Percentiles rank a stretch among this genome's conserved stretches.
Evolutionary conservation across 371 early-diverging fungal species (phyloP).

Genomic region (Circinella minor): DNA sequence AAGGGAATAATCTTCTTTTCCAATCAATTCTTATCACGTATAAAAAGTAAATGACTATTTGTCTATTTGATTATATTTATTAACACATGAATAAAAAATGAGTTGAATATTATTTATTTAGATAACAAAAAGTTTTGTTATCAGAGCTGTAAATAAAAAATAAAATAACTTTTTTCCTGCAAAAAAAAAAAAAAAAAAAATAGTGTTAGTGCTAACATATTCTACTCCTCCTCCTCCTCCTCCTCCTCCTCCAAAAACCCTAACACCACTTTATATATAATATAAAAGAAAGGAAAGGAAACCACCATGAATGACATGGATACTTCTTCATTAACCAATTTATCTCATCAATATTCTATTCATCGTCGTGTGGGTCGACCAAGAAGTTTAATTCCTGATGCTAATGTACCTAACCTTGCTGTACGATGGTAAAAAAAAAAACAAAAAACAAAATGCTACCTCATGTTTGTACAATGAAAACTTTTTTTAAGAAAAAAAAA

Average conservation of each 20-base stretch:
- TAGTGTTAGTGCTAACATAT: too few relatives aligned
- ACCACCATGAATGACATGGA: neutral
- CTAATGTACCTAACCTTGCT: slow-evolving; percentile 23
- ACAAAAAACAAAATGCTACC: neutral
- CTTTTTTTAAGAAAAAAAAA: too few relatives aligned
- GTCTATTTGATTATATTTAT: too few relatives aligned
- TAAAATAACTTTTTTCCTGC: neutral
- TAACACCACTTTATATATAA: too few relatives aligned
- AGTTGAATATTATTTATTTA: too few relatives aligned
- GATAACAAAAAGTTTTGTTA: too few relatives aligned
- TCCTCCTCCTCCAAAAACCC: neutral
- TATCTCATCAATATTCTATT: slow-evolving; percentile 6
- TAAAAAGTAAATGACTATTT: too few relatives aligned
- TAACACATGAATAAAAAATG: too few relatives aligned
- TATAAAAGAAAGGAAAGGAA: neutral
- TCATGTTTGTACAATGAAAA: neutral
- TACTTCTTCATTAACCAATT: neutral
- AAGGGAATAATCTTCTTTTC: too few relatives aligned
- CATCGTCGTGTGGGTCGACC: slow-evolving; percentile 21
- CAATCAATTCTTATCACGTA: too few relatives aligned
- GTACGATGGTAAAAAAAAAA: slow-evolving; percentile 24
- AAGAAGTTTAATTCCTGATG: slow-evolving; percentile 28
- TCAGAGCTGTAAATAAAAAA: too few relatives aligned
- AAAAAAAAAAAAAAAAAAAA: too few relatives aligned
- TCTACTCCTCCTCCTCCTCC: neutral